A percentile compares a stretch with the other conserved stretches of the same genome.
These are phyloP conservation scores for Blumeria graminis DNA, from an alignment of 2,329 filamentous ascomycete species.

Conservation along the genomic window DNA sequence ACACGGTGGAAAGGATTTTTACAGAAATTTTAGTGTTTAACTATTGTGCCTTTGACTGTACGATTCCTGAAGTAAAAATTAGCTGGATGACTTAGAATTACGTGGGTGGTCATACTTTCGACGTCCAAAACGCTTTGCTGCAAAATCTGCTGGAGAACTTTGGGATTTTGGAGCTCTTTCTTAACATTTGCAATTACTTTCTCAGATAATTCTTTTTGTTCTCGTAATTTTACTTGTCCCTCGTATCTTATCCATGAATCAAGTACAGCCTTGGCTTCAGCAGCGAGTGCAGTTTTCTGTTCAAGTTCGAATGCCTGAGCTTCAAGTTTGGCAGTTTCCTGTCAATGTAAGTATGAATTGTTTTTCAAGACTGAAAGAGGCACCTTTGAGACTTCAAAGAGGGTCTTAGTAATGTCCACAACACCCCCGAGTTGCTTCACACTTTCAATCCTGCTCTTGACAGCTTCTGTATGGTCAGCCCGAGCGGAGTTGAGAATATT, in stretches of 20 bases:
- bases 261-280: conserved; percentile 83
- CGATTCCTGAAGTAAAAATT: conserved; percentile 26
- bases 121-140: conserved; percentile 90
- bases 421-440: conserved; percentile 88
- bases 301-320: conserved; percentile 90
- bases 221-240: conserved; percentile 92
- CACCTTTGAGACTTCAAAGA: conserved; percentile 98
- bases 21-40: no score
- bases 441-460: conserved; percentile 80
- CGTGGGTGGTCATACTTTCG: conserved; percentile 46
- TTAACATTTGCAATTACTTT: conserved; percentile 88
- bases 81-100: conserved; percentile 11
- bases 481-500: conserved; percentile 84
- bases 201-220: conserved; percentile 89
- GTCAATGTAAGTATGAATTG: neutral
- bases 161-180: conserved; percentile 97
- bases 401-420: conserved; percentile 85
- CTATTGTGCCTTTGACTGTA: conserved; percentile 39
- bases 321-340: conserved; percentile 87
- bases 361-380: conserved; percentile 7
- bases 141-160: conserved; percentile 88
- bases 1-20: no score
- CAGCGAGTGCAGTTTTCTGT: conserved; percentile 77
- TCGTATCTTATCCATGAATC: conserved; percentile 99
- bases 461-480: conserved; percentile 82